Evolutionary conservation across 345 rosid genomes (phyloP), one percentile per base, ranked within the genome.

Genomic region (Rhodamnia argentea): DNA sequence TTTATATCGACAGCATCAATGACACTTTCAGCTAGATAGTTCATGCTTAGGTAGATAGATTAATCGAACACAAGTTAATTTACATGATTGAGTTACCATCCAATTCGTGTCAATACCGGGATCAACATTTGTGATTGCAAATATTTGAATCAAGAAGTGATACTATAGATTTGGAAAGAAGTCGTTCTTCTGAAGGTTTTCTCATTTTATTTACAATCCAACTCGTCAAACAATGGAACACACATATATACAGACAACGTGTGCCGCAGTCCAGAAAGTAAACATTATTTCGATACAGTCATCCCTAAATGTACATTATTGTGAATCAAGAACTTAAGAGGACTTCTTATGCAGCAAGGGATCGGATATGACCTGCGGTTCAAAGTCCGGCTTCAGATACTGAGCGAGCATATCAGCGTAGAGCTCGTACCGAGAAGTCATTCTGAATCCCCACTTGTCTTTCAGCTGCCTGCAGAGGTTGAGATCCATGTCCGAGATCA

Each of bases 381-480:
- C 91, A 64, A 93, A 97, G 78, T 94, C 95, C 16, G 97, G 96
- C 88, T 92, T 94, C 87, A 93, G 40, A 64, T 97, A 97, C 42
- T 52, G 84, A 14, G 87, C 90, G 18, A 97, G 91, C 86, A 94
- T 50, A 82, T 94, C 94, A 1, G 94, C 94, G 85, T 96, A 95
- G 42, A 93, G 58, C 64, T 95, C 97, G 1, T 97, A 97, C 51
- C 98, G 91, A 18, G 99, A 94, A 88, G 96, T 96, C 99, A 94
- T 94, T 82, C 94, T 89, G 88, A 97, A 95, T 22, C 99, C 96
- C 99, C 99, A 97, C 88, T 94, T 96, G 90, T 97, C 99, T 88
- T 96, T 97, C 89, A 91, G 89, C 86, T 97, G 99, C 90, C 99
- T 86, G 62, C 99, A 95, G 87, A 97, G 96, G 92, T 95, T 96